phyloP scores from a whole-genome alignment of 2,329 filamentous ascomycete species.

The Ascochyta lentis region DNA sequence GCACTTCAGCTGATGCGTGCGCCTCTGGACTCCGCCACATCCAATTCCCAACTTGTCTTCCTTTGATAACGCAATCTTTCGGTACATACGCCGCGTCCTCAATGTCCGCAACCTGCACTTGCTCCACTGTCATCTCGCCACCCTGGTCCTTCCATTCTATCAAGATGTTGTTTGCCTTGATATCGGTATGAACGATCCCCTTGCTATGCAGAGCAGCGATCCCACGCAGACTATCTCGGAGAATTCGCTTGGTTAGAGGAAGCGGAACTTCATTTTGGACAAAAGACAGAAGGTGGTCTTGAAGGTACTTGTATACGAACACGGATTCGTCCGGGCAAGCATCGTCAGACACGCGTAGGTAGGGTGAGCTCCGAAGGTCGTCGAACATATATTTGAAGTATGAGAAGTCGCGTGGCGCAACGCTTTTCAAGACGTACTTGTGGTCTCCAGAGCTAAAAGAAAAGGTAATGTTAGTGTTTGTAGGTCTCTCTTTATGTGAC shows the following conservation, averaged over 20 bases:
- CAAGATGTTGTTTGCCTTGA: constrained; percentile 56
- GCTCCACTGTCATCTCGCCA: constrained; percentile 39
- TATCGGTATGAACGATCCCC: constrained; percentile 39
- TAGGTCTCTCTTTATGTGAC: not conserved
- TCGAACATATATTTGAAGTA: constrained; percentile 21
- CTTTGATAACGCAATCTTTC: constrained; percentile 46
- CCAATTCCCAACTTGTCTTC: constrained; percentile 52
- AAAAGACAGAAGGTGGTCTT: constrained; percentile 52
- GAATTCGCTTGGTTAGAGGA: constrained; percentile 50
- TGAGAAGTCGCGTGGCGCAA: constrained; percentile 4
- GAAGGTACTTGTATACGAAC: constrained; percentile 55
- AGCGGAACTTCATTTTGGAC: constrained; percentile 51
- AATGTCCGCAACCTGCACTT: constrained; percentile 52
- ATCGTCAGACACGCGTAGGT: constrained; percentile 39
- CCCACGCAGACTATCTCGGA: constrained; percentile 38
- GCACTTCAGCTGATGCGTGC: constrained; percentile 49
- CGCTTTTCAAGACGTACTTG: constrained; percentile 15
- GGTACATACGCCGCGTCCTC: constrained; percentile 52
- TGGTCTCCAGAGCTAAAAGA: constrained; percentile 1
- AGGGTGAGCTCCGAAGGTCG: constrained; percentile 14
- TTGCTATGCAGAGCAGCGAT: constrained; percentile 19
- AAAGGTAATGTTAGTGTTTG: not conserved
- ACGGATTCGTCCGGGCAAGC: constrained; percentile 54
- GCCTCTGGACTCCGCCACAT: constrained; percentile 57
- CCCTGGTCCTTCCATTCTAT: constrained; percentile 48